A percentile compares a stretch with the other conserved stretches of the same genome.
Conservation (phyloP, 345 rosid species). For the Citrus hindsii region DNA sequence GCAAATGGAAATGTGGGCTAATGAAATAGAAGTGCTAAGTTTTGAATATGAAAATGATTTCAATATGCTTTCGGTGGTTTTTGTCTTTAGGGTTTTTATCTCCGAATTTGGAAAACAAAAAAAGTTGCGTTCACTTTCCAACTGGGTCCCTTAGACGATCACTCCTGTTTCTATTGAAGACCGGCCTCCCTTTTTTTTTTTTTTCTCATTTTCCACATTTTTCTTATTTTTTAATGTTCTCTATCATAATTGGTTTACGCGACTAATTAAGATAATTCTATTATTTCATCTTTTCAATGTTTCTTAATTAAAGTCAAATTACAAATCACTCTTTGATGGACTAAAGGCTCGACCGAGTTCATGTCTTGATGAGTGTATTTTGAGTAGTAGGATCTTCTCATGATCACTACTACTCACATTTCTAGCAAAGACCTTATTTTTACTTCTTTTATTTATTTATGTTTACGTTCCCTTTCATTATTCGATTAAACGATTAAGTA, state of each 20-base stretch:
- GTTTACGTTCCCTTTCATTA: not conserved
- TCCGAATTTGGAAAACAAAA: not conserved
- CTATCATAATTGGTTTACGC: not conserved
- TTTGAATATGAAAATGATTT: slow-evolving; percentile 6
- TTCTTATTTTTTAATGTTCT: not conserved
- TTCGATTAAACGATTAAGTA: too few species aligned
- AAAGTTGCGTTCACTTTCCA: not conserved
- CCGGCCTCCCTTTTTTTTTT: too few species aligned
- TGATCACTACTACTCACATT: too few species aligned
- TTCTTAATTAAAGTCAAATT: too few species aligned
- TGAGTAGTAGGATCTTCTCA: too few species aligned
- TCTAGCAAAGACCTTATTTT: too few species aligned
- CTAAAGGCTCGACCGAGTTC: too few species aligned
- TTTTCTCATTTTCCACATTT: not conserved
- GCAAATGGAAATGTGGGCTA: too few species aligned
- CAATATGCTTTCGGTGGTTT: slow-evolving; percentile 56
- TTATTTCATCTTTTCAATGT: too few species aligned
- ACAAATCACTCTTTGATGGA: too few species aligned
- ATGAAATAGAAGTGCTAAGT: not conserved
- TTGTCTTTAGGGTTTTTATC: slow-evolving; percentile 33
- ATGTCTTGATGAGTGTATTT: too few species aligned
- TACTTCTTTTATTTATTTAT: not conserved
- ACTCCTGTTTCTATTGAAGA: not conserved
- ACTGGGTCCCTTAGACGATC: slow-evolving; percentile 2
- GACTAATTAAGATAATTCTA: too few species aligned